A percentile compares a stretch with the other conserved stretches of the same genome.
Evolutionary conservation across 2,329 filamentous ascomycete genomes (phyloP).

Genomic region (Cordyceps cateniannulata): DNA sequence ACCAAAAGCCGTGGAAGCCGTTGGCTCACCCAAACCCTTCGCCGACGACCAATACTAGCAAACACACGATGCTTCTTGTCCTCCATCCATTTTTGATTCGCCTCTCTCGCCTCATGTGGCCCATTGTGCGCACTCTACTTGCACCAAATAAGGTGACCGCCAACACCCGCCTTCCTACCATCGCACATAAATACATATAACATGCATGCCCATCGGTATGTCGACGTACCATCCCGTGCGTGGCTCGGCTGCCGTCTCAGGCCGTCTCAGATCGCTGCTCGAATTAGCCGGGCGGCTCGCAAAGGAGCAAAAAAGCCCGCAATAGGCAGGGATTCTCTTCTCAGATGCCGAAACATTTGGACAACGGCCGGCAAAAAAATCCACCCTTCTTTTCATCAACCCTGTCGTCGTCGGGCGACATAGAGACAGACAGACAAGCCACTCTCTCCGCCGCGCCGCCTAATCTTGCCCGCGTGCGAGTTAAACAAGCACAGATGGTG

Average conservation of each 20-base stretch:
- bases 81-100: neutral
- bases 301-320: neutral
- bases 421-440: neutral
- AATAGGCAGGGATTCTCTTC: neutral
- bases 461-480: conserved; percentile 6
- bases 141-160: no score
- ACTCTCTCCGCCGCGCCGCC: conserved; percentile 12
- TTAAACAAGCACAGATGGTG: conserved; percentile 30
- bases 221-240: neutral
- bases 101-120: no score
- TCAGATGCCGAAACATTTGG: neutral
- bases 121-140: no score
- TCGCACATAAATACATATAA: no score
- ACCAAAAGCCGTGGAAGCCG: neutral
- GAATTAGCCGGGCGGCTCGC: conserved; percentile 12
- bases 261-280: conserved; percentile 20
- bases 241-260: conserved; percentile 16
- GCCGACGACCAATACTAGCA: neutral
- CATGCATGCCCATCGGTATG: no score
- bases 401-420: neutral
- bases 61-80: neutral
- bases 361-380: neutral
- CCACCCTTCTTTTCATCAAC: neutral
- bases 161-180: no score
- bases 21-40: no score